Percentiles rank a stretch among this genome's conserved stretches.
phyloP scores from a whole-genome alignment of 2,329 filamentous ascomycete genomes.

The Beauveria pseudobassiana region DNA sequence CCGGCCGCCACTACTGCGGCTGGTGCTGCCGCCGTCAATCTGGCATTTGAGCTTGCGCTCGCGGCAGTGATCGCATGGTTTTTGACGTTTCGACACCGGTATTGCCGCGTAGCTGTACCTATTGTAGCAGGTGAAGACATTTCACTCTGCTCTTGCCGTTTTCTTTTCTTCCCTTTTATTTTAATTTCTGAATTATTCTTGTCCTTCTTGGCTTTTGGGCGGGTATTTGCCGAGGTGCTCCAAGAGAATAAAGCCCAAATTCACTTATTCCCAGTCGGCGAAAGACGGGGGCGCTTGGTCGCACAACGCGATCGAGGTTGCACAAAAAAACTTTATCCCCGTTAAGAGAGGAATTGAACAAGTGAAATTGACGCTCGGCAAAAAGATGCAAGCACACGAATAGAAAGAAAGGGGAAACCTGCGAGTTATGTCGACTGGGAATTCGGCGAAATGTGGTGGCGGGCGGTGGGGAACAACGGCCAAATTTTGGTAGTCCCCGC shows the following conservation, averaged over 20 bases:
- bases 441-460: neutral
- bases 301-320: neutral
- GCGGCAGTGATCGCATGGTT: conserved; percentile 10
- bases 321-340: neutral
- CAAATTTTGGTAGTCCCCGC: neutral
- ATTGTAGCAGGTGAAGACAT: neutral
- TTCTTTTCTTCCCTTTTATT: neutral
- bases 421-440: neutral
- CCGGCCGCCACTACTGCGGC: neutral
- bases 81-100: conserved; percentile 14
- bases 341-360: neutral
- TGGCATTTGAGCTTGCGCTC: conserved; percentile 14
- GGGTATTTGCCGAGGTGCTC: neutral
- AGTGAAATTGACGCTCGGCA: neutral
- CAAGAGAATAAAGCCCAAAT: neutral
- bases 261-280: neutral
- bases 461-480: neutral
- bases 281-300: neutral
- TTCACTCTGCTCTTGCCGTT: neutral
- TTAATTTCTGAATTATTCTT: neutral
- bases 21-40: neutral
- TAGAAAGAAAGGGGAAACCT: neutral
- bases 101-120: conserved; percentile 2
- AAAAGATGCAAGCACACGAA: neutral
- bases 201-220: neutral